These are phyloP conservation scores for Wickerhamomyces kurtzmanii DNA, from an alignment of 805 yeast genomes.

Conservation along the genomic window DNA sequence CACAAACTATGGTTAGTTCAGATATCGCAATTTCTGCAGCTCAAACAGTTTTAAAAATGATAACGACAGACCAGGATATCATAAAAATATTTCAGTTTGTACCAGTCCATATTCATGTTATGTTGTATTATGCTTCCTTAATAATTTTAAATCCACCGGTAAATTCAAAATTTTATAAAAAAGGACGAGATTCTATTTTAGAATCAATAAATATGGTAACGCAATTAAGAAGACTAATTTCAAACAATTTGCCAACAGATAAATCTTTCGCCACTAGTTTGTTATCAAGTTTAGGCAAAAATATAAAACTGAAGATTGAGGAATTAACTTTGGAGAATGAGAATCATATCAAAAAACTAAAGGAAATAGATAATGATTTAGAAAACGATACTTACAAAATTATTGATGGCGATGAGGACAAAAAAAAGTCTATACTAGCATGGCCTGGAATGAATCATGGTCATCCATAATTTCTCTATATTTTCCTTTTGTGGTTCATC, in stretches of 20 bases:
- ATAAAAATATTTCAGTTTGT: constrained; percentile 46
- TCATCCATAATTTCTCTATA: constrained; percentile 44
- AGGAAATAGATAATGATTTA: constrained; percentile 9
- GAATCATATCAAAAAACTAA: constrained; percentile 12
- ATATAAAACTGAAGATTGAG: constrained; percentile 8
- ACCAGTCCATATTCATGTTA: constrained; percentile 65
- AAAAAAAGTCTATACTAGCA: constrained; percentile 27
- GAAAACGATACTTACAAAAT: no score
- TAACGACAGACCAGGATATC: constrained; percentile 50
- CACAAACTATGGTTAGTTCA: no score
- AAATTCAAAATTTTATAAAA: constrained; percentile 13
- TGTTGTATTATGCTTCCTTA: constrained; percentile 60
- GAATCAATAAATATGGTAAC: constrained; percentile 32
- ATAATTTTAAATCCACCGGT: constrained; percentile 37
- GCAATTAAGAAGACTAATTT: constrained; percentile 30
- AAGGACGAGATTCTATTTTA: constrained; percentile 20
- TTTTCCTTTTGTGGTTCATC: no score
- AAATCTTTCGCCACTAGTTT: constrained; percentile 36
- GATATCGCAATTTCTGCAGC: constrained; percentile 57
- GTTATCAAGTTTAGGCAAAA: constrained; percentile 18
- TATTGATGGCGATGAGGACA: constrained; percentile 11
- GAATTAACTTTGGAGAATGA: constrained; percentile 5
- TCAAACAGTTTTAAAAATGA: constrained; percentile 47
- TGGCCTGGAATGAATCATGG: constrained; percentile 69
- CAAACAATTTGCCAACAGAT: constrained; percentile 42